Evolutionary conservation across 768 basidiomycete species (phyloP), one percentile per base, ranked within the genome.

Genomic region (Cyclocybe cylindracea): DNA sequence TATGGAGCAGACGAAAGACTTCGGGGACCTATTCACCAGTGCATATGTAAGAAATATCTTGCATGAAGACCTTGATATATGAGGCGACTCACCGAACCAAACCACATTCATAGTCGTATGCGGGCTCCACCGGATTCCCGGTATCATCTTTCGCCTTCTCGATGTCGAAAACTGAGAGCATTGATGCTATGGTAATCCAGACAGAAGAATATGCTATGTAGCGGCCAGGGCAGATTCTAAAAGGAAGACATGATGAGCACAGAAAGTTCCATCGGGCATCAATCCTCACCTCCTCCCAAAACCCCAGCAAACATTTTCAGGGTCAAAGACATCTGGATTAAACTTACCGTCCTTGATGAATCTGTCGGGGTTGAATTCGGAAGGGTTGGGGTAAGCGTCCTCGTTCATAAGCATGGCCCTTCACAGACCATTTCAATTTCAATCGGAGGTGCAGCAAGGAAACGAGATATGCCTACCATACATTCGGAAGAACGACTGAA

Each of bases 381-480:
- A 65, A 9, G 77, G 74, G 39, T 78, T 71, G 1, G 71, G 70
- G 54, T 73, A 77, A 31, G 59, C 62, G 7, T 56, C 46, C 43
- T 72, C 69, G 37, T 80, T 65, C 44, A 70, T 72, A 2, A 72
- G 66, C 42, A 80, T 74, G 1, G 72, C 71, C 78, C 77, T 78
- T 24, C n/a, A 11, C 6, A 41, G 33, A 8, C 38, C n/a, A 50
- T 31, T 31, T 40, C 43, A 7, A 13, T n/a, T 16, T 46, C 10
- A 24, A 24, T 24, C 24, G 24, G n/a, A 14, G 37, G 13, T 40
- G 13, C 33, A 44, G 1, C 32, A 4, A 10, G 8, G 10, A 45
- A 16, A 8, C 35, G 44, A 64, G 67, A 7, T 67, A 61, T 10
- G 48, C 61, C 16, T 46, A 69, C 75, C 71, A 71, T 18, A 62